Evolutionary conservation across 148 eudicot species (phyloP), one percentile per base, ranked within the genome.

Genomic region (Rhododendron mucronatum): DNA sequence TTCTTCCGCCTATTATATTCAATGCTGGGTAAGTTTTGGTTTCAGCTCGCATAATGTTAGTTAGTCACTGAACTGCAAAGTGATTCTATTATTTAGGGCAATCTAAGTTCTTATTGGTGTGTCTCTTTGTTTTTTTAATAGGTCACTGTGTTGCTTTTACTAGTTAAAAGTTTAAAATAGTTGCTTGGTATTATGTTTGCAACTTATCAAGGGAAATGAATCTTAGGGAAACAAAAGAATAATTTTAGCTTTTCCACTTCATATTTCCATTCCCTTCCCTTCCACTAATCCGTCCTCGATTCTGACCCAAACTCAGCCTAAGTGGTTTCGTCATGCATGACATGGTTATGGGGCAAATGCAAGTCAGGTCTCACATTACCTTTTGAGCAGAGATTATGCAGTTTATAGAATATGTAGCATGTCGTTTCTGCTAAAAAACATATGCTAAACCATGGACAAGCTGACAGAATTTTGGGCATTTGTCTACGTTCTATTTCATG

Each of bases 1-100:
- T 94, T 77, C 91, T 94, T 84, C 96, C 96, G 33, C 96, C 96
- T 21, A 94, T 94, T 78, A 92, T 93, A 50, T 94, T 94, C 80
- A 94, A 94, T 91, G 96, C 96, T 84, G 96, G 96, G 95, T 91
- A 88, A 65, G 78, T 86, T 86, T n/a, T 77, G 65, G 20, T 47
- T 28, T 81, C 55, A 55, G 33, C 39, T 77, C n/a, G 6, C 30
- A 23, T 79, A 79, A 2, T 21, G 45, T 55, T 26, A 45, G 44
- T 63, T 1, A 10, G 28, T 44, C 14, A 55, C 69, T 63, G 23
- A 53, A 77, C 69, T 69, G 65, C 73, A 87, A n/a, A 18, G 4
- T 85, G 7, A 33, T 85, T 13, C 33, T 74, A 50, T 39, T 78
- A 74, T 35, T 33, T 51, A 20, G 15, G 73, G 28, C 26, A 69